A percentile compares a stretch with the other conserved stretches of the same genome.
These are phyloP conservation scores for Metschnikowia sp. DNA, from an alignment of 805 yeast genomes.

Conservation along the genomic window DNA sequence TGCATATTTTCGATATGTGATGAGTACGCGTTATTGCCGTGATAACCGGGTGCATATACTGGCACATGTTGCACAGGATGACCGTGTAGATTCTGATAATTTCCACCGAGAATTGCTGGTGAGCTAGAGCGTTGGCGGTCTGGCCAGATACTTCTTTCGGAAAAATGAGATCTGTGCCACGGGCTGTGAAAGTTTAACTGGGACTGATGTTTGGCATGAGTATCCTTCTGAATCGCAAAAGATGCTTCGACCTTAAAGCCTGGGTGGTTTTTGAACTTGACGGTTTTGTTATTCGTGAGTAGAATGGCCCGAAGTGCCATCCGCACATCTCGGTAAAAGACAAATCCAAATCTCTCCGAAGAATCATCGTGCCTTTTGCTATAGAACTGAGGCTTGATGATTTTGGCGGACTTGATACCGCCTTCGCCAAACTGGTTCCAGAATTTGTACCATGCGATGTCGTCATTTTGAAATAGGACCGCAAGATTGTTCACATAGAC, in stretches of 20 bases:
- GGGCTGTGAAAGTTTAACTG: neutral
- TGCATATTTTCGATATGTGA: neutral
- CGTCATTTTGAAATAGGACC: slow-evolving; percentile 49
- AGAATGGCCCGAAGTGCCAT: slow-evolving; percentile 64
- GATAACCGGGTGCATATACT: too few relatives aligned
- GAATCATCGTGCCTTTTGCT: slow-evolving; percentile 13
- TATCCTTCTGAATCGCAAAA: slow-evolving; percentile 38
- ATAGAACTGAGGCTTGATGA: slow-evolving; percentile 41
- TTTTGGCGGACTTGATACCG: slow-evolving; percentile 37
- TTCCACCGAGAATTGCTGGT: neutral
- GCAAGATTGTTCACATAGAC: slow-evolving; percentile 69
- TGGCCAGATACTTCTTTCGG: too few relatives aligned
- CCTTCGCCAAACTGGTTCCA: slow-evolving; percentile 37
- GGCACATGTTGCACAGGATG: too few relatives aligned
- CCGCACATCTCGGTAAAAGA: slow-evolving; percentile 54
- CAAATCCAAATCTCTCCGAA: slow-evolving; percentile 48
- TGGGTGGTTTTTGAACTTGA: slow-evolving; percentile 18
- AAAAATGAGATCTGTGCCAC: neutral
- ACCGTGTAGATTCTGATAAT: too few relatives aligned
- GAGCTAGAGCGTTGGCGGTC: neutral
- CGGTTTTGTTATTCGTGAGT: slow-evolving; percentile 45
- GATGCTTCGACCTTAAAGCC: slow-evolving; percentile 32
- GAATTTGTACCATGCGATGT: slow-evolving; percentile 36
- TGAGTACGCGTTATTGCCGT: too few relatives aligned
- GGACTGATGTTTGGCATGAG: neutral